Evolutionary conservation across 306 rosid genomes (phyloP), one percentile per base, ranked within the genome.

Genomic region (Vigna mungo): DNA sequence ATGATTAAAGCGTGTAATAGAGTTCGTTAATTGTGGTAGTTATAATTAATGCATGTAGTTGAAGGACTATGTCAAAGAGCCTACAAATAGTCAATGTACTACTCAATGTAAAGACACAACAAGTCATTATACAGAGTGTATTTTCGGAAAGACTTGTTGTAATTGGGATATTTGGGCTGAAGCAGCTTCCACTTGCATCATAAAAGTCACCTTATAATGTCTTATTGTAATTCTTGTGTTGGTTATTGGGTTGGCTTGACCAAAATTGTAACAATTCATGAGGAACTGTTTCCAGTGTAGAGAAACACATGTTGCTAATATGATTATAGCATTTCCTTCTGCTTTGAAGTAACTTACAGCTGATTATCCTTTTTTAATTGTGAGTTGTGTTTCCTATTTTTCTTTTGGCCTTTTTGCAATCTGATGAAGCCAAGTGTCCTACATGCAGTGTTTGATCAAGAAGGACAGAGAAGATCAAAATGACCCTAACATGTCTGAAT

Each of bases 381-480:
- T 85, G 17, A 60, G 36, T 32, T 11, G 41, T 47, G 3, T 37
- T 80, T 21, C 43, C 14, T 9, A 30, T 66, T 37, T 5, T 9
- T 0, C 3, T 7, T 43, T 47, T 71, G 27, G 9, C 14, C 43
- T 8, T 13, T 16, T 10, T 48, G 67, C 59, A 53, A 55, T 64
- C 63, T 81, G 47, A 72, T 54, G 75, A 74, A 66, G 21, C 44
- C 37, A 43, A 85, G 69, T 77, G 4, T 79, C 48, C 16, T 80
- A 85, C 93, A 89, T 78, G 87, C 91, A 90, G 97, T 86, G 93
- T 83, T 78, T 93, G 86, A 79, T 75, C 41, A 90, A 89, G 87
- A 93, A 86, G 80, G 97, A 93, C 52, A 85, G 80, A 83, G 78
- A 79, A 72, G 91, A 90, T 76, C 83, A 81, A 79, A 81, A 84